Evolutionary conservation across 1,284 basidiomycete genomes (phyloP).

Genomic region (Malassezia globosa): DNA sequence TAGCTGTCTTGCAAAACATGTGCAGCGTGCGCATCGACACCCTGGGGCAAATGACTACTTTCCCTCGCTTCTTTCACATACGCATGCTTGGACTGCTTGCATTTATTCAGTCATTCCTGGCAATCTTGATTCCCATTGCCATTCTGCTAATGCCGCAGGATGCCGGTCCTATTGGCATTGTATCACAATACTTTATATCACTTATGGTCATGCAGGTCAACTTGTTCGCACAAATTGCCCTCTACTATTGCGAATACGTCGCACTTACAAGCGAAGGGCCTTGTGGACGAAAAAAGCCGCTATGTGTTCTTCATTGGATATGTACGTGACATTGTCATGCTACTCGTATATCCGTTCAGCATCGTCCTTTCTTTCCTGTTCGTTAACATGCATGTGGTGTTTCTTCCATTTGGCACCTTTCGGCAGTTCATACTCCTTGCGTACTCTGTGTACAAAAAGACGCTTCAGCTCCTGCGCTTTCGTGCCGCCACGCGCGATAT

Average conservation of each 20-base stretch:
- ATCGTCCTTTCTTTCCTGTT: slow-evolving; percentile 60
- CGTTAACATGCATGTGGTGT: neutral
- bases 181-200: slow-evolving; percentile 60
- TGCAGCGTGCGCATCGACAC: slow-evolving; percentile 77
- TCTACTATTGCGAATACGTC: slow-evolving; percentile 72
- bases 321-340: slow-evolving; percentile 73
- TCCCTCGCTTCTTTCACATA: slow-evolving; percentile 68
- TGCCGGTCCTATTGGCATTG: slow-evolving; percentile 54
- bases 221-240: slow-evolving; percentile 63
- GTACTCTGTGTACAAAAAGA: slow-evolving; percentile 73
- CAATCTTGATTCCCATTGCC: slow-evolving; percentile 60
- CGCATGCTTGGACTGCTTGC: slow-evolving; percentile 64
- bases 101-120: slow-evolving; percentile 62
- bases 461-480: slow-evolving; percentile 77
- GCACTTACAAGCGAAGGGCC: slow-evolving; percentile 54
- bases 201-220: slow-evolving; percentile 51
- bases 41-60: slow-evolving; percentile 92
- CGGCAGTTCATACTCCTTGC: slow-evolving; percentile 87
- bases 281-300: slow-evolving; percentile 96
- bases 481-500: slow-evolving; percentile 89
- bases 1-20: slow-evolving; percentile 97
- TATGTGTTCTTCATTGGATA: slow-evolving; percentile 90
- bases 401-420: slow-evolving; percentile 68
- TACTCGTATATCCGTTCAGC: slow-evolving; percentile 69
- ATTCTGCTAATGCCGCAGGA: slow-evolving; percentile 49